Percentiles rank a stretch among this genome's conserved stretches.
Evolutionary conservation across 306 rosid genomes (phyloP).

Genomic region (Erythrophleum fordii): DNA sequence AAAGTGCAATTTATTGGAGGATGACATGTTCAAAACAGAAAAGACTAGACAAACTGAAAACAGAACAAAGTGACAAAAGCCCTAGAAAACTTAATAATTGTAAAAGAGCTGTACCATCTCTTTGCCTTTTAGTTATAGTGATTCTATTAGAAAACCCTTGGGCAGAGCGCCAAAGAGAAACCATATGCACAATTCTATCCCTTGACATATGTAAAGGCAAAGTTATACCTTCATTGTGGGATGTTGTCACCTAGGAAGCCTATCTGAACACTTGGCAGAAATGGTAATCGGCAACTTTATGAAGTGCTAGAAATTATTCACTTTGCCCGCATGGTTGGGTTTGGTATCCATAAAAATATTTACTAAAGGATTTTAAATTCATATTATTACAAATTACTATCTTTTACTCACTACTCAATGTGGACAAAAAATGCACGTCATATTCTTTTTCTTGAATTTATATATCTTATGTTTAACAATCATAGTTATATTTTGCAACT

Average conservation of each 20-base stretch:
- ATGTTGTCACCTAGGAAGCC: neutral
- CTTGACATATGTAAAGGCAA: neutral
- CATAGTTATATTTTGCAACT: neutral
- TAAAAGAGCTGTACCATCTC: neutral
- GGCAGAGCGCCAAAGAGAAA: neutral
- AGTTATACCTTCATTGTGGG: neutral
- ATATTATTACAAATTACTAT: neutral
- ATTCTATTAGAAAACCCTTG: too few relatives aligned
- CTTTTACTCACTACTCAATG: neutral
- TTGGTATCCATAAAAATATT: neutral
- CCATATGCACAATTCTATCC: neutral
- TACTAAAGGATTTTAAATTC: neutral
- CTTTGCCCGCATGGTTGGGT: neutral
- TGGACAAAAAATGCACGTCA: neutral
- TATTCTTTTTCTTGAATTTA: neutral
- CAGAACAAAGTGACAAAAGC: neutral
- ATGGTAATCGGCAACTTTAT: neutral
- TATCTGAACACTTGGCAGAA: conserved; percentile 29
- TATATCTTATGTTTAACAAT: neutral
- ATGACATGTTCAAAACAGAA: neutral
- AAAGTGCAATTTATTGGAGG: neutral
- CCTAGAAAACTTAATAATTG: neutral
- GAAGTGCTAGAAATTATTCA: neutral
- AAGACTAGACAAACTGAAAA: neutral
- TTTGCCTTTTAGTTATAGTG: too few relatives aligned